A percentile compares a stretch with the other conserved stretches of the same genome.
These are phyloP conservation scores for Sideroxylon spinosum DNA, from an alignment of 179 eudicot species.

Conservation along the genomic window DNA sequence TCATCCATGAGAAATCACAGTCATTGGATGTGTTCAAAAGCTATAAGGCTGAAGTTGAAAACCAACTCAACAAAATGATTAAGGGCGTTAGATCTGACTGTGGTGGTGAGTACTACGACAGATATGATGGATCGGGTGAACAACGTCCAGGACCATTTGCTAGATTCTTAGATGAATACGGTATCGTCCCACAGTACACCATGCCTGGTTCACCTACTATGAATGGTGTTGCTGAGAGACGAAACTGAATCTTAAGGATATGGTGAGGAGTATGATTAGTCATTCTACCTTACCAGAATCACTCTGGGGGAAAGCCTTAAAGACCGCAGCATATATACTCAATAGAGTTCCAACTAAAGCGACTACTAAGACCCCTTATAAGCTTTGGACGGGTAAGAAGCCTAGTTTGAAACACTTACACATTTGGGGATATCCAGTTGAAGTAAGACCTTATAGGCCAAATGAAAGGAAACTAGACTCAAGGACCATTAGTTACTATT, in stretches of 20 bases:
- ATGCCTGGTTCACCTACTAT: neutral
- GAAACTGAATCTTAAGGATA: conserved; percentile 1
- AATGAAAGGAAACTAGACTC: neutral
- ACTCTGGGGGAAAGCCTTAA: no score
- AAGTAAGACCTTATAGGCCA: neutral
- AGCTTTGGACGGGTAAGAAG: neutral
- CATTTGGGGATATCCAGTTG: neutral
- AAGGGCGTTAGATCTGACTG: neutral
- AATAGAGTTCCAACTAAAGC: neutral
- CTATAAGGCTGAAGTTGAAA: neutral
- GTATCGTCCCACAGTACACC: conserved; percentile 5
- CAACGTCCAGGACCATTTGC: conserved; percentile 2
- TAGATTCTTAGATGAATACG: neutral
- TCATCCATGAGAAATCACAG: neutral
- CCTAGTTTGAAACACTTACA: no score
- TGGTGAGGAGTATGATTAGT: no score
- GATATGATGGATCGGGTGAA: conserved; percentile 10
- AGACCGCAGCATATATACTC: neutral
- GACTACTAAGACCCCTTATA: neutral
- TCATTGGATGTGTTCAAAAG: neutral
- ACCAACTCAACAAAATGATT: neutral
- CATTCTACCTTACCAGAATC: no score
- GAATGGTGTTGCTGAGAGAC: conserved; percentile 5
- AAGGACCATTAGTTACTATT: neutral
- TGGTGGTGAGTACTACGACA: conserved; percentile 2